Evolutionary conservation across 2,329 filamentous ascomycete genomes (phyloP), one percentile per base, ranked within the genome.

Genomic region (Aspergillus phoenicis): DNA sequence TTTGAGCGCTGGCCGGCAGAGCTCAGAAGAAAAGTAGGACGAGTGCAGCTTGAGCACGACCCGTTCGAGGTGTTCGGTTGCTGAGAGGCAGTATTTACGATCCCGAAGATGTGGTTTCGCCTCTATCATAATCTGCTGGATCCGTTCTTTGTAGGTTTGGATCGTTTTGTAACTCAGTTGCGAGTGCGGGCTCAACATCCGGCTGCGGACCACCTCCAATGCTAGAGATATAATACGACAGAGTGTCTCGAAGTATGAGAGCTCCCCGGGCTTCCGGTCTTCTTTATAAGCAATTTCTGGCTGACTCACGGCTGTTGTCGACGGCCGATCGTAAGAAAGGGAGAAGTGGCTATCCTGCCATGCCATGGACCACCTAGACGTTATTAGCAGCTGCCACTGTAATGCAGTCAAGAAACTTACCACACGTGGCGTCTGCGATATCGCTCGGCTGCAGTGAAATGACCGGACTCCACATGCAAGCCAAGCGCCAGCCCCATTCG

Each of bases 261-360:
- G 73, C 28, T 83, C 78, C 3, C 83, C 82, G 0, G 81, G 76
- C 36, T 76, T 76, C 10, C 81, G 81, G 45, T 78, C 77, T 15
- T 79, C 75, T 64, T 77, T 74, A 69, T 84, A 80, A 26, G 82
- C 77, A 8, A 84, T 83, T 49, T 81, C 79, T 1, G 80, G 79
- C 61, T 82, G 81, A 55, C 80, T 77, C n/a, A 84, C 82, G 5
- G 84, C 83, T 26, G 78, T 82, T 13, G 83, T 84, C 2, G 84
- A 84, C 1, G 81, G 81, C 39, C 86, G 77, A 66, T 88, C 86
- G 67, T 87, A 88, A 2, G 85, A 87, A 33, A 88, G 82, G 8
- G 85, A 87, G 24, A 88, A 81, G 51, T 88, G 78, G 59, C 84
- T 87, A 66, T 88, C 86, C 69, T 88, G 86, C 86, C 86, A 88